Evolutionary conservation across 169 alveolate genomes (phyloP).

Genomic region (Toxoplasma gondii): DNA sequence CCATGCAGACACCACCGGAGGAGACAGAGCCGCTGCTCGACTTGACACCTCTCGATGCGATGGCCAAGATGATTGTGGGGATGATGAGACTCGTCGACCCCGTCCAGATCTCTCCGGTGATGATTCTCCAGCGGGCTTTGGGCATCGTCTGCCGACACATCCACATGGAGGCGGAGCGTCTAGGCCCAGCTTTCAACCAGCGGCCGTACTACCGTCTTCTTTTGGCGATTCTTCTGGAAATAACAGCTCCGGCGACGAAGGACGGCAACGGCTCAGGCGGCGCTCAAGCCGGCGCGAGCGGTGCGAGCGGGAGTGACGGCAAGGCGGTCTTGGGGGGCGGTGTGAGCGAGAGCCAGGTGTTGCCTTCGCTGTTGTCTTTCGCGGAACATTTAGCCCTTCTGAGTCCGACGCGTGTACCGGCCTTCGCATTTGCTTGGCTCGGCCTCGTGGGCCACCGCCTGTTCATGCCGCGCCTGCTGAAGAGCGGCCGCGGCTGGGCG

Average conservation of each 20-base stretch:
- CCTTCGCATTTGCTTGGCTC: constrained; percentile 96
- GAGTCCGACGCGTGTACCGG: constrained; percentile 94
- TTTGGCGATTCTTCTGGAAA: constrained; percentile 76
- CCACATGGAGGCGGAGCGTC: constrained; percentile 71
- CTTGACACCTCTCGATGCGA: constrained; percentile 76
- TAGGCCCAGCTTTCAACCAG: constrained; percentile 70
- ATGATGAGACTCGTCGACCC: constrained; percentile 88
- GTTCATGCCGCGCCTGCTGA: constrained; percentile 86
- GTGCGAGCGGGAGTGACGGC: constrained; percentile 23
- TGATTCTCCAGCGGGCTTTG: constrained; percentile 84
- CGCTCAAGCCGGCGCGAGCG: neutral
- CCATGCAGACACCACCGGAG: constrained; percentile 35
- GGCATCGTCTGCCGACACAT: constrained; percentile 80
- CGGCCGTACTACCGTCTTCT: constrained; percentile 79
- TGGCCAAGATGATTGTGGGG: constrained; percentile 85
- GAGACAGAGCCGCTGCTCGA: constrained; percentile 61
- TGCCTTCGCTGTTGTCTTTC: constrained; percentile 70
- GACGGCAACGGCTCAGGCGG: neutral
- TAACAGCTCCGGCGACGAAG: constrained; percentile 38
- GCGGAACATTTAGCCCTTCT: constrained; percentile 74
- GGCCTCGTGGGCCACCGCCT: constrained; percentile 92
- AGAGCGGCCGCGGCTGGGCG: constrained; percentile 76
- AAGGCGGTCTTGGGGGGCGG: neutral
- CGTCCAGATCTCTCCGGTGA: constrained; percentile 85
- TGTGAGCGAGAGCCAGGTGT: neutral